phyloP scores from a whole-genome alignment of 192 early-diverging fungal species.

The Cladochytrium replicatum region DNA sequence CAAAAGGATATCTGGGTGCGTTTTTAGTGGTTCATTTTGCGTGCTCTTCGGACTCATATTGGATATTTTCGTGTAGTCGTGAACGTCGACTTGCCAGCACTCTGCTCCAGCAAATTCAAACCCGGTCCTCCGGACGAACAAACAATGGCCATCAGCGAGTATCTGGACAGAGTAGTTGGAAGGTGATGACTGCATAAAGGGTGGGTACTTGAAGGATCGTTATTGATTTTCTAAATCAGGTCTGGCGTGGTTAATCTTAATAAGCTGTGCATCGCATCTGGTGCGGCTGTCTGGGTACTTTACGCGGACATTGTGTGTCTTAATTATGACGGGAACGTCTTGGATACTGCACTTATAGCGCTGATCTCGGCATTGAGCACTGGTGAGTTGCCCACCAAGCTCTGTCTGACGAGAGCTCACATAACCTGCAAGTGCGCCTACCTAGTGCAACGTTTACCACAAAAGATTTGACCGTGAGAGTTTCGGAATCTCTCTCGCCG shows the following conservation, averaged over 20 bases:
- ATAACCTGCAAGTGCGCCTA: slow-evolving; percentile 46
- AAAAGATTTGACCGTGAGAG: slow-evolving; percentile 49
- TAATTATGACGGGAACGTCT: slow-evolving; percentile 79
- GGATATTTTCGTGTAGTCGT: too few relatives aligned
- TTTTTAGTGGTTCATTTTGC: too few relatives aligned
- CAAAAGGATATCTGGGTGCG: slow-evolving; percentile 72
- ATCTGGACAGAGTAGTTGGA: slow-evolving; percentile 58
- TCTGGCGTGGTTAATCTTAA: slow-evolving; percentile 56
- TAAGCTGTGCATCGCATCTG: slow-evolving; percentile 67
- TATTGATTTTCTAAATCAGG: too few relatives aligned
- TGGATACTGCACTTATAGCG: slow-evolving; percentile 77
- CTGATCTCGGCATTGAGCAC: slow-evolving; percentile 67
- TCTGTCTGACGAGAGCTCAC: background rate
- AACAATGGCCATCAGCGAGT: slow-evolving; percentile 72
- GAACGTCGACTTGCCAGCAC: slow-evolving; percentile 82
- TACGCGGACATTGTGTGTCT: slow-evolving; percentile 85
- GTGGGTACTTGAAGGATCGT: too few relatives aligned
- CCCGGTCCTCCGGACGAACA: slow-evolving; percentile 76
- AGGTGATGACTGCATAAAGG: slow-evolving; percentile 9
- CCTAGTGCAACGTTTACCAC: slow-evolving; percentile 56
- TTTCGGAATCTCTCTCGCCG: slow-evolving; percentile 34
- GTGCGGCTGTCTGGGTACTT: slow-evolving; percentile 77
- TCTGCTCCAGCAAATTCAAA: slow-evolving; percentile 74
- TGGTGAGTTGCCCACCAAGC: slow-evolving; percentile 40
- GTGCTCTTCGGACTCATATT: too few relatives aligned